Evolutionary conservation across 2,329 filamentous ascomycete genomes (phyloP).

Genomic region (Coleophoma crateriformis): DNA sequence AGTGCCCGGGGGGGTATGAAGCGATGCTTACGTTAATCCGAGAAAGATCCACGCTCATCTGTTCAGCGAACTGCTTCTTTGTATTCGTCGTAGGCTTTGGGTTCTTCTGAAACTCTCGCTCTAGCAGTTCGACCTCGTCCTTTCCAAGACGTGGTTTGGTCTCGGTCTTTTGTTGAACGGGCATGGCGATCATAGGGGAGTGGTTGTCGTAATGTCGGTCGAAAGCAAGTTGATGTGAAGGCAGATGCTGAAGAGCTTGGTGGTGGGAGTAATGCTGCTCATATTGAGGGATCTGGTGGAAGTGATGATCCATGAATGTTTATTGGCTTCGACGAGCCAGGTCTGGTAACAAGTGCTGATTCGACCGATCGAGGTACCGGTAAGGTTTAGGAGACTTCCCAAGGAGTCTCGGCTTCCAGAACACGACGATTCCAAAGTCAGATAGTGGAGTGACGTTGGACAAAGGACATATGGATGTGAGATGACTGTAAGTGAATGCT

Average conservation of each 20-base stretch:
- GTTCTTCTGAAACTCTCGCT: constrained; percentile 54
- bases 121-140: constrained; percentile 46
- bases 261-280: background rate
- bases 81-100: constrained; percentile 53
- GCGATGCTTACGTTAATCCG: constrained; percentile 47
- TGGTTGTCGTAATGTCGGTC: background rate
- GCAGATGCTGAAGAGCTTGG: background rate
- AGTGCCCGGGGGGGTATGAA: background rate
- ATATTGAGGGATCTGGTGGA: background rate
- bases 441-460: too few species aligned
- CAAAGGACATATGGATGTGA: too few species aligned
- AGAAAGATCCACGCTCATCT: constrained; percentile 51
- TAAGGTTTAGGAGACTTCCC: too few species aligned
- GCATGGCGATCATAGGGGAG: constrained; percentile 14
- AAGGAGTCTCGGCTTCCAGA: too few species aligned
- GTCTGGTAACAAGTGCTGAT: too few species aligned
- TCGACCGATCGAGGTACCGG: too few species aligned
- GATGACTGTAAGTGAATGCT: too few species aligned
- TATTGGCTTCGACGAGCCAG: background rate
- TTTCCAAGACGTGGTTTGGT: constrained; percentile 39
- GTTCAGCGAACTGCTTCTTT: constrained; percentile 52
- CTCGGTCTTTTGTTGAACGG: constrained; percentile 18
- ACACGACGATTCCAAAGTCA: too few species aligned
- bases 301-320: background rate
- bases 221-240: constrained; percentile 4